Evolutionary conservation across 192 early-diverging fungal genomes (phyloP), one percentile per base, ranked within the genome.

Genomic region (Rhizoclosmatium globosum): DNA sequence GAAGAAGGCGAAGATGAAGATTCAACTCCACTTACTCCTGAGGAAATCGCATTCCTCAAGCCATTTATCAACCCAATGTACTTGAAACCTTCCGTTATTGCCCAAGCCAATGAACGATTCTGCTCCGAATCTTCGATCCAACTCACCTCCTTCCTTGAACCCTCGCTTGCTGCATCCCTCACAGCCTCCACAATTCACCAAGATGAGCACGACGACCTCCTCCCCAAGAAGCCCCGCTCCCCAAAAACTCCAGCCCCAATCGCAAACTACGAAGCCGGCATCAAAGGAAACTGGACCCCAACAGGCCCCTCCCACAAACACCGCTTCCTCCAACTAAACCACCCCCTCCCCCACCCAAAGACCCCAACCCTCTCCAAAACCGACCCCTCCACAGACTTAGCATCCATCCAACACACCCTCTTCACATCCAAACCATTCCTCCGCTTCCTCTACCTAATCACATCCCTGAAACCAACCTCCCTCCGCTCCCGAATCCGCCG

Each of bases 81-180:
- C 79, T 83, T 95, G 53, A 78, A 85, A 21, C 67, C 77, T 2
- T 65, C 67, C 17, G 79, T 85, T n/a, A 73, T 93, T 44, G 46
- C 57, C 21, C 85, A 90, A 78, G 86, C 93, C 3, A 84, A 89
- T 21, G 91, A 89, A 15, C 79, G 82, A 44, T 94, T 95, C 68
- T 68, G 89, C 13, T 90, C 94, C 0, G 88, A 94, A 58, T 91
- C 90, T 21, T 87, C 86, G 39, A 88, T 95, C 65, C 89, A 92
- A 75, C 86, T 92, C 42, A 85, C 79, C 15, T 79, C 86, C 23
- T 92, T 95, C 65, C 81, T 95, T 44, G 88, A 91, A 59, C 46
- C 62, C 0, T 81, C 84, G 13, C 62, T 84, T 64, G 83, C 84
- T 19, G 77, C 47, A 7, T 70, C 78, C 41, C 78, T 95, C 17